Evolutionary conservation across 306 rosid species (phyloP).

Genomic region (Cicer judaicum): DNA sequence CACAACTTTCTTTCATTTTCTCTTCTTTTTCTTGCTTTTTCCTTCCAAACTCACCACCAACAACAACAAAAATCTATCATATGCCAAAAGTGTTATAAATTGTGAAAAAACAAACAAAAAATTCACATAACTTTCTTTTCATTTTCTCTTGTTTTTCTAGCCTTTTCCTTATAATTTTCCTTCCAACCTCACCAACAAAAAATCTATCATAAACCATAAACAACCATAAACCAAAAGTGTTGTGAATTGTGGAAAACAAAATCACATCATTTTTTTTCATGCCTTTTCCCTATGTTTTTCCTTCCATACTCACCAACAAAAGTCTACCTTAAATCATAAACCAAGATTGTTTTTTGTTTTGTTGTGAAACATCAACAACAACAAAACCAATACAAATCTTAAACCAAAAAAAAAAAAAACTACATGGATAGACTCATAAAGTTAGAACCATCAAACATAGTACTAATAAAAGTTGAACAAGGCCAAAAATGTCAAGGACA

Average conservation of each 20-base stretch:
- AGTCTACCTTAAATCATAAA: slow-evolving; percentile 4
- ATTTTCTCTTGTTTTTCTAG: too few relatives aligned
- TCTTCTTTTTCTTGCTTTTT: slow-evolving; percentile 3
- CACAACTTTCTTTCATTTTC: slow-evolving; percentile 33
- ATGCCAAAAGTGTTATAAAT: neutral
- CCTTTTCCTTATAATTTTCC: too few relatives aligned
- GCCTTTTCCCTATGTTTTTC: slow-evolving; percentile 10
- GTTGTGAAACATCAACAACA: neutral
- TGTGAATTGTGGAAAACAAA: too few relatives aligned
- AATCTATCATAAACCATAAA: too few relatives aligned
- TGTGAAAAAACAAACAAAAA: too few relatives aligned
- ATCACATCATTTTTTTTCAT: slow-evolving; percentile 28
- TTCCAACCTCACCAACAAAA: too few relatives aligned
- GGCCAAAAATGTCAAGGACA: slow-evolving; percentile 65
- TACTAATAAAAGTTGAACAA: slow-evolving; percentile 62
- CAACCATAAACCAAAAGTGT: too few relatives aligned
- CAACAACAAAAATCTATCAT: neutral
- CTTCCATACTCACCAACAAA: slow-evolving; percentile 10
- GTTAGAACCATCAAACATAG: slow-evolving; percentile 78
- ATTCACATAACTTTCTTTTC: too few relatives aligned
- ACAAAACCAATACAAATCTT: neutral
- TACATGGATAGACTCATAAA: slow-evolving; percentile 82
- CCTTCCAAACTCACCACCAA: slow-evolving; percentile 9
- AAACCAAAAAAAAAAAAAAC: slow-evolving; percentile 11
- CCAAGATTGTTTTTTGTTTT: too few relatives aligned